Evolutionary conservation across 2,329 filamentous ascomycete species (phyloP).

Genomic region (Ascocoryne sarcoides): DNA sequence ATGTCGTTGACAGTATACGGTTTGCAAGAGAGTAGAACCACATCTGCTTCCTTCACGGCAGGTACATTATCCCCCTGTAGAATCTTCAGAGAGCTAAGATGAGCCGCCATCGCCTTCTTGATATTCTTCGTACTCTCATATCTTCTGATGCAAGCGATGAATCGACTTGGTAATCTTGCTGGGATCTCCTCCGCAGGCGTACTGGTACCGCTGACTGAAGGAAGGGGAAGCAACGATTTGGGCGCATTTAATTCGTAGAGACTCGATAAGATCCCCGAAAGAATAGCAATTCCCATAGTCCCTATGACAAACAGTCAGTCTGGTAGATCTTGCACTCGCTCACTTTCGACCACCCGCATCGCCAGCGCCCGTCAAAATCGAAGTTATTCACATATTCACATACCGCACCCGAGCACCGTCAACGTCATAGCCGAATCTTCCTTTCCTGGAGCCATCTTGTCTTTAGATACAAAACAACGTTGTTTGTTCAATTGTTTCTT

Average conservation of each 20-base stretch:
- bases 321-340: too few species aligned
- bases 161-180: conserved; percentile 56
- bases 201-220: conserved; percentile 31
- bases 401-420: conserved; percentile 2
- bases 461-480: too few species aligned
- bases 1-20: conserved; percentile 65
- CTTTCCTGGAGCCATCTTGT: background rate
- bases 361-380: too few species aligned
- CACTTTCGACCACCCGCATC: too few species aligned
- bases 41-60: conserved; percentile 58
- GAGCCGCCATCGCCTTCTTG: conserved; percentile 53
- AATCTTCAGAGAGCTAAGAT: conserved; percentile 54
- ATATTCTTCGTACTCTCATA: conserved; percentile 62
- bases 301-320: too few species aligned
- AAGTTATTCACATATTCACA: too few species aligned
- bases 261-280: conserved; percentile 69
- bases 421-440: background rate
- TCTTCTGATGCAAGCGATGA: conserved; percentile 73
- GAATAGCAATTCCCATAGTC: conserved; percentile 78
- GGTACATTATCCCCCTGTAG: conserved; percentile 64
- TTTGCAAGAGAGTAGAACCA: conserved; percentile 74
- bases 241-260: conserved; percentile 45
- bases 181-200: conserved; percentile 41
- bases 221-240: conserved; percentile 33
- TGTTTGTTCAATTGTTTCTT: background rate